phyloP scores from a whole-genome alignment of 2,329 filamentous ascomycete genomes.

The Huntiella omanensis region DNA sequence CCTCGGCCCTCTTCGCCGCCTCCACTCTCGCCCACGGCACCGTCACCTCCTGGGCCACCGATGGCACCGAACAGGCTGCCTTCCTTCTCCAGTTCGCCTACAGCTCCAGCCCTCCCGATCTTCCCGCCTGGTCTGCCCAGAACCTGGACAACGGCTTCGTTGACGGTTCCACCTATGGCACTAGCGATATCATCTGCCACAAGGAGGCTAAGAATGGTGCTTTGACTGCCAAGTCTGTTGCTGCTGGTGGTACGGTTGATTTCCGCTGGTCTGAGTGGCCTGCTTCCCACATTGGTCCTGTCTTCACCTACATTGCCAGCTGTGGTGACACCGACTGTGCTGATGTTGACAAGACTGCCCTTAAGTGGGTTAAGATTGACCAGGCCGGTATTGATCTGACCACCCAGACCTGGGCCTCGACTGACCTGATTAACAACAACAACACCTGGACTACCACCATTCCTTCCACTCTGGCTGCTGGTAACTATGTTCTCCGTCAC shows the following conservation, averaged over 20 bases:
- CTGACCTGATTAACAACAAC: constrained; percentile 24
- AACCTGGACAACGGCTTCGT: constrained; percentile 33
- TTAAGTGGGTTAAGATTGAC: constrained; percentile 47
- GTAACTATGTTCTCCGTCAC: constrained; percentile 30
- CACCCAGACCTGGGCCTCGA: constrained; percentile 19
- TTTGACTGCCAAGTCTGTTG: constrained; percentile 19
- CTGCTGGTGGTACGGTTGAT: constrained; percentile 22
- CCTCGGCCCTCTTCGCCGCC: constrained; percentile 3
- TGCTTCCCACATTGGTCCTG: constrained; percentile 28
- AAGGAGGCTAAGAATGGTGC: constrained; percentile 21
- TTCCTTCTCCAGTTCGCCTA: constrained; percentile 15
- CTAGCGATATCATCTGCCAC: constrained; percentile 29
- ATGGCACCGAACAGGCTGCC: constrained; percentile 12
- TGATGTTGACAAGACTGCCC: constrained; percentile 29
- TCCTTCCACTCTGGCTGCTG: constrained; percentile 17
- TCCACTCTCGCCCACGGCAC: constrained; percentile 4
- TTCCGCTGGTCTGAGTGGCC: constrained; percentile 26
- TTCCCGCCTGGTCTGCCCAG: constrained; percentile 22
- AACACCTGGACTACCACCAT: constrained; percentile 19
- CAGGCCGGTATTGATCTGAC: constrained; percentile 31
- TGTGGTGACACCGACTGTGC: constrained; percentile 35
- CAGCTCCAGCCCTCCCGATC: constrained; percentile 12
- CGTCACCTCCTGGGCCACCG: constrained; percentile 9
- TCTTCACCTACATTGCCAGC: constrained; percentile 44
- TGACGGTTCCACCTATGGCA: constrained; percentile 21